A percentile compares a stretch with the other conserved stretches of the same genome.
Conservation (phyloP, 495 filamentous ascomycete genomes). For the Aspergillus sparsus region DNA sequence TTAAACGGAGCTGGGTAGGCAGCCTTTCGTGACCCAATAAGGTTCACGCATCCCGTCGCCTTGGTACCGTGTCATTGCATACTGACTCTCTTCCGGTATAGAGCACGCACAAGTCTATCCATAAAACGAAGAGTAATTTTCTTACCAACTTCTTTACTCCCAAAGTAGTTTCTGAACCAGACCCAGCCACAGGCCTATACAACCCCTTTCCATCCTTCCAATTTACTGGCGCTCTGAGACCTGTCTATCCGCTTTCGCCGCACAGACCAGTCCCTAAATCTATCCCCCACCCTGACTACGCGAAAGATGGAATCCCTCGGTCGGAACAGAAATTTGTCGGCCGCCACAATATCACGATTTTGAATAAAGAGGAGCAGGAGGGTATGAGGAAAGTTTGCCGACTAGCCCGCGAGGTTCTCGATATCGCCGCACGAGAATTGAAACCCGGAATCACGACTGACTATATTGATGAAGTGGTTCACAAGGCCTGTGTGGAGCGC, state of each 20-base stretch:
- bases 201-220: slow-evolving; percentile 88
- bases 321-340: slow-evolving; percentile 72
- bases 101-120: slow-evolving; percentile 81
- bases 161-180: slow-evolving; percentile 79
- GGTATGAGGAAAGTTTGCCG: slow-evolving; percentile 94
- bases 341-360: slow-evolving; percentile 75
- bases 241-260: slow-evolving; percentile 85
- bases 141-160: slow-evolving; percentile 52
- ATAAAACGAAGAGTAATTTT: slow-evolving; percentile 81
- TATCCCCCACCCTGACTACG: slow-evolving; percentile 85
- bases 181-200: slow-evolving; percentile 83
- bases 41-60: slow-evolving; percentile 23
- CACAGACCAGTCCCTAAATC: slow-evolving; percentile 71
- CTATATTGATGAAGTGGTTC: slow-evolving; percentile 92
- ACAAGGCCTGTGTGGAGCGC: slow-evolving; percentile 92
- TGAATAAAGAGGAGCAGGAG: slow-evolving; percentile 76
- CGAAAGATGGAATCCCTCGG: slow-evolving; percentile 76
- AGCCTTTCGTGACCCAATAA: slow-evolving; percentile 31
- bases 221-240: slow-evolving; percentile 78
- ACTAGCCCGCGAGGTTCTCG: slow-evolving; percentile 86
- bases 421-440: slow-evolving; percentile 79
- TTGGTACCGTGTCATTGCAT: background rate
- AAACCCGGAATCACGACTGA: slow-evolving; percentile 93
- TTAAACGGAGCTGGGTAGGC: slow-evolving; percentile 96
- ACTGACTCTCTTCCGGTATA: slow-evolving; percentile 34